phyloP scores from a whole-genome alignment of 176 grass and related monocot genomes.

The Chloris gayana region DNA sequence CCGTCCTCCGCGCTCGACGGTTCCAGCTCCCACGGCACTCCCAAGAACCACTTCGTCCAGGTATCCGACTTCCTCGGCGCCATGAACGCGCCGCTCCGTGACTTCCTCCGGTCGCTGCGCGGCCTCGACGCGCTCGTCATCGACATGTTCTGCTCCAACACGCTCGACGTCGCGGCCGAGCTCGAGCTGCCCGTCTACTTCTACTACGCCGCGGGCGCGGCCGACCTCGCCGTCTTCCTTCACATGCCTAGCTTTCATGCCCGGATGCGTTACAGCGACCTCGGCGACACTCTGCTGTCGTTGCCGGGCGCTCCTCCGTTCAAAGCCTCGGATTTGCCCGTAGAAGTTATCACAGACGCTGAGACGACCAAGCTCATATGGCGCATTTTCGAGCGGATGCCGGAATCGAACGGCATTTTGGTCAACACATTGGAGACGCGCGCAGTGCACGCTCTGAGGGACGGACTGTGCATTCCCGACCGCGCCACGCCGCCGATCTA shows the following conservation, averaged over 20 bases:
- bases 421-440: conserved; percentile 55
- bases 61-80: conserved; percentile 11
- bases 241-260: not conserved
- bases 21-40: not conserved
- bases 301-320: conserved; percentile 38
- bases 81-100: conserved; percentile 26
- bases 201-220: conserved; percentile 36
- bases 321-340: conserved; percentile 27
- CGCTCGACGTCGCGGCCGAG: conserved; percentile 39
- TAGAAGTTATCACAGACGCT: not conserved
- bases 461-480: conserved; percentile 30
- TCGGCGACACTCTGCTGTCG: not conserved
- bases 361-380: not conserved
- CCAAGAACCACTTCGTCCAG: too few relatives aligned
- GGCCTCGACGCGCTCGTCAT: conserved; percentile 32
- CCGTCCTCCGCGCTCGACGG: not conserved
- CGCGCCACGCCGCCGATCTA: conserved; percentile 43
- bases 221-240: conserved; percentile 36
- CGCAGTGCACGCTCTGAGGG: conserved; percentile 31
- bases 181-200: conserved; percentile 38
- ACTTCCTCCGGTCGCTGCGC: conserved; percentile 39
- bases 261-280: not conserved
- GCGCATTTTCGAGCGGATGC: not conserved
- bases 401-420: conserved; percentile 34
- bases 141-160: conserved; percentile 49